These are phyloP conservation scores for Paralagenidium karlingii DNA, from an alignment of 352 stramenopile genomes.

Conservation along the genomic window DNA sequence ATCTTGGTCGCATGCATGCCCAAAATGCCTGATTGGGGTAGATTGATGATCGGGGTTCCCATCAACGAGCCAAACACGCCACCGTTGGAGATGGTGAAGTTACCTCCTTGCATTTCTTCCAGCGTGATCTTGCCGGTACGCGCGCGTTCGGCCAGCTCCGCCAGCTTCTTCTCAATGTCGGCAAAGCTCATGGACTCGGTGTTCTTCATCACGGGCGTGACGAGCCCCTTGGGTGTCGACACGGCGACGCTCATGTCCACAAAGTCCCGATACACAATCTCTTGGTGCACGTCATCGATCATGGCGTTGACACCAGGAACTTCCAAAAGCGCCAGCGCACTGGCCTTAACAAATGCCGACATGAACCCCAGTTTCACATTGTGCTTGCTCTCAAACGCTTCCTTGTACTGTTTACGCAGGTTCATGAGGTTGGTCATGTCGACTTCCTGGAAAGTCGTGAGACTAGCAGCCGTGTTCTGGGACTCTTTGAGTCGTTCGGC, in stretches of 20 bases:
- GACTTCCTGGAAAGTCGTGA: constrained; percentile 99
- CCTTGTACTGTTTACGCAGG: constrained; percentile 90
- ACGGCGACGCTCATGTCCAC: constrained; percentile 98
- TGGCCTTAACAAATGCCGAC: constrained; percentile 97
- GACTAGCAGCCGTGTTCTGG: constrained; percentile 96
- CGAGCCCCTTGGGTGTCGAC: constrained; percentile 91
- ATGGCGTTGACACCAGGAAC: constrained; percentile 96
- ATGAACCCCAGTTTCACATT: constrained; percentile 99
- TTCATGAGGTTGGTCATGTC: constrained; percentile 97
- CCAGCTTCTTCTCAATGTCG: constrained; percentile 96
- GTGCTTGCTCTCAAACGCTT: constrained; percentile 96
- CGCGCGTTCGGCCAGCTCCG: constrained; percentile 80
- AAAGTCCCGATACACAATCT: constrained; percentile 99
- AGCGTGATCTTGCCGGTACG: constrained; percentile 65
- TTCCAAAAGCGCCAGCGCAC: constrained; percentile 84
- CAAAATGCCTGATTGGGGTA: constrained; percentile 96
- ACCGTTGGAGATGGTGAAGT: constrained; percentile 99
- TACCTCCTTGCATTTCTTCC: constrained; percentile 92
- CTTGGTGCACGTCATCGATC: constrained; percentile 96
- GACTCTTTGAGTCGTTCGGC: constrained; percentile 95
- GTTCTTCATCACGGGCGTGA: constrained; percentile 98
- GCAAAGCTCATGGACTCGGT: constrained; percentile 96
- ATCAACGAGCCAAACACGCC: constrained; percentile 98
- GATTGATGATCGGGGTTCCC: constrained; percentile 99
- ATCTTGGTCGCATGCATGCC: constrained; percentile 99